Evolutionary conservation across 768 basidiomycete species (phyloP).

Genomic region (Suillus bovinus): DNA sequence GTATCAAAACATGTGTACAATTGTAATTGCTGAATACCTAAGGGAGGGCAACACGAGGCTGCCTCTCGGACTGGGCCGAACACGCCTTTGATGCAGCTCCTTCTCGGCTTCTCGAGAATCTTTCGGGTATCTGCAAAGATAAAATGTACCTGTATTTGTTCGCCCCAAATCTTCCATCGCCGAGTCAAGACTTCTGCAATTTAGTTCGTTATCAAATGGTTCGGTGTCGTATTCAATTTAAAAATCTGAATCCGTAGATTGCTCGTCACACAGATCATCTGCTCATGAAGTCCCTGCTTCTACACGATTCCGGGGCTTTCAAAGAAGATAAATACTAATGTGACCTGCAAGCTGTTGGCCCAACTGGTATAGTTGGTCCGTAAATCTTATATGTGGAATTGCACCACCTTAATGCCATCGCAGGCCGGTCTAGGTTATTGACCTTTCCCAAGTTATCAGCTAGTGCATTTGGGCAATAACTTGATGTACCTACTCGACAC

Average conservation of each 20-base stretch:
- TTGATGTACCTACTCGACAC: neutral
- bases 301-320: neutral
- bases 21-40: neutral
- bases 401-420: neutral
- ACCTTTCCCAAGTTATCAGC: neutral
- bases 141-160: neutral
- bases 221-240: neutral
- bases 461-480: neutral
- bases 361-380: neutral
- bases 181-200: neutral
- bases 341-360: neutral
- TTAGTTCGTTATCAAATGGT: neutral
- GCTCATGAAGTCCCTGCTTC: neutral
- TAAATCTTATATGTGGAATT: neutral
- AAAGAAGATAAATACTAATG: neutral
- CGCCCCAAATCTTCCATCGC: neutral
- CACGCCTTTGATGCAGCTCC: neutral
- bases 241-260: neutral
- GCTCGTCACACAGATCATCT: neutral
- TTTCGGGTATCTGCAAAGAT: neutral
- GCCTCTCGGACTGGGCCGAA: neutral
- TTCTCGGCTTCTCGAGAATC: neutral
- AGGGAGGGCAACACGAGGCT: neutral
- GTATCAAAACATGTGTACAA: neutral
- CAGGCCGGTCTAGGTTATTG: neutral